These are phyloP conservation scores for Elongisporangium anandrum DNA, from an alignment of 352 stramenopile species.

Conservation along the genomic window DNA sequence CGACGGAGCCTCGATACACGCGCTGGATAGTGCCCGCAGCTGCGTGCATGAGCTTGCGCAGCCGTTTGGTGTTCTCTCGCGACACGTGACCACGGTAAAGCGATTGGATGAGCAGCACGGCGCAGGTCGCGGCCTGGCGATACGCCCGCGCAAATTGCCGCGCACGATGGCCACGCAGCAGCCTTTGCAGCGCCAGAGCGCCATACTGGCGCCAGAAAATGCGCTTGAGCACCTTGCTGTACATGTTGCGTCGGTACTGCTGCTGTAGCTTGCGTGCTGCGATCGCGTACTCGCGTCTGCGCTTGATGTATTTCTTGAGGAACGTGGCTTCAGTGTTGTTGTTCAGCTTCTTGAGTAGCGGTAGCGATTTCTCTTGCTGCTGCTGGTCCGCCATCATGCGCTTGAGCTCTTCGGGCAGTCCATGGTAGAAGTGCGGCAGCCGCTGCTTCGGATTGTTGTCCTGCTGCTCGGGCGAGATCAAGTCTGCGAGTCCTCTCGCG, in stretches of 20 bases:
- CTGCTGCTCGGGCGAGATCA: constrained; percentile 38
- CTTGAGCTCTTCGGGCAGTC: constrained; percentile 65
- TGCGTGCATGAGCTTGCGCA: constrained; percentile 18
- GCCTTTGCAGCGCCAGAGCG: constrained; percentile 48
- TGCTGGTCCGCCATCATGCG: constrained; percentile 65
- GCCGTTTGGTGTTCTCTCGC: constrained; percentile 25
- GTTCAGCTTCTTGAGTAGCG: constrained; percentile 25
- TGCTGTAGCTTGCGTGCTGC: constrained; percentile 56
- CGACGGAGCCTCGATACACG: constrained; percentile 49
- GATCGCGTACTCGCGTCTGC: constrained; percentile 32
- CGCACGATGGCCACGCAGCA: constrained; percentile 47
- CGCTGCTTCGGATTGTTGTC: constrained; percentile 8
- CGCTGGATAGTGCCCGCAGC: constrained; percentile 39
- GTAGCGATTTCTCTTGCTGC: constrained; percentile 10
- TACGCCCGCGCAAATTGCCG: constrained; percentile 47
- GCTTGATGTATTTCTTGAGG: constrained; percentile 55
- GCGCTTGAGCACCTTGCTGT: constrained; percentile 40
- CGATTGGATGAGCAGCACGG: constrained; percentile 57
- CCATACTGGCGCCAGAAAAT: constrained; percentile 36
- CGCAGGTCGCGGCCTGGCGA: constrained; percentile 45
- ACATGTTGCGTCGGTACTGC: constrained; percentile 31
- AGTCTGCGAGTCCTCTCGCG: constrained; percentile 26
- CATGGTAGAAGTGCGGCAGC: constrained; percentile 77
- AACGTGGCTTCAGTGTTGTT: constrained; percentile 60
- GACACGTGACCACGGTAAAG: constrained; percentile 56